Evolutionary conservation across 208 protist species (phyloP).

Genomic region (Leishmania tarentolae): DNA sequence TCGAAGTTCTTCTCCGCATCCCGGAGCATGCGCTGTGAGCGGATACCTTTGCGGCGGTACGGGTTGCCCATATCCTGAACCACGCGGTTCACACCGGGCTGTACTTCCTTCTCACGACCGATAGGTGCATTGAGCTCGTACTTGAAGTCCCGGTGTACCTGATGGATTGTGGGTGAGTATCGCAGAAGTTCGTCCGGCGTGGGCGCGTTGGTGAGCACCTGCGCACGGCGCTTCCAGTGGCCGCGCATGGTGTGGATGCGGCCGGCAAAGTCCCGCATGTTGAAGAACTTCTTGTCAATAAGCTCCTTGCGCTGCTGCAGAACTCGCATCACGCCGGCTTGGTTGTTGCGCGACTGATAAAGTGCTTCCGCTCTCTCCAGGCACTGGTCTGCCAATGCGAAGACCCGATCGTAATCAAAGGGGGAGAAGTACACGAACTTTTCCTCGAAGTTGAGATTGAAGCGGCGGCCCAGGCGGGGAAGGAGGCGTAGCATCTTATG

Average conservation of each 20-base stretch:
- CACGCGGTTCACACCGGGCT: conserved; percentile 73
- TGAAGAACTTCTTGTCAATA: conserved; percentile 91
- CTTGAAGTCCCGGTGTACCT: conserved; percentile 89
- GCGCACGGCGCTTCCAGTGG: conserved; percentile 81
- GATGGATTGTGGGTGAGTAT: conserved; percentile 89
- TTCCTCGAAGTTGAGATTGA: conserved; percentile 86
- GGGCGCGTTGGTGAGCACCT: conserved; percentile 78
- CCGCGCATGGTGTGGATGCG: conserved; percentile 91
- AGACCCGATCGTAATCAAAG: conserved; percentile 89
- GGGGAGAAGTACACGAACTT: conserved; percentile 92
- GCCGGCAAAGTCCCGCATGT: conserved; percentile 89
- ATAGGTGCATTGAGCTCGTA: conserved; percentile 86
- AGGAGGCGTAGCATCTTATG: conserved; percentile 88
- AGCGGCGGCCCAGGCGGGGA: conserved; percentile 78
- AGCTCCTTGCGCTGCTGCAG: conserved; percentile 80
- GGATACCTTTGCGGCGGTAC: conserved; percentile 57
- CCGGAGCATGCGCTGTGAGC: conserved; percentile 63
- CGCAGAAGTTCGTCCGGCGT: conserved; percentile 87
- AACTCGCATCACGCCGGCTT: conserved; percentile 67
- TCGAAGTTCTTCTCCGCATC: conserved; percentile 85
- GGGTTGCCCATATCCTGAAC: conserved; percentile 86
- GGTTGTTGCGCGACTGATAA: conserved; percentile 45
- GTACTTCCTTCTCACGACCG: conserved; percentile 85
- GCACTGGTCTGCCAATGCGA: conserved; percentile 85
- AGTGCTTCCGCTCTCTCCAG: conserved; percentile 70